Base-by-base conservation (phyloP, 257 asterid species). In the Fraxinus pennsylvanica region DNA sequence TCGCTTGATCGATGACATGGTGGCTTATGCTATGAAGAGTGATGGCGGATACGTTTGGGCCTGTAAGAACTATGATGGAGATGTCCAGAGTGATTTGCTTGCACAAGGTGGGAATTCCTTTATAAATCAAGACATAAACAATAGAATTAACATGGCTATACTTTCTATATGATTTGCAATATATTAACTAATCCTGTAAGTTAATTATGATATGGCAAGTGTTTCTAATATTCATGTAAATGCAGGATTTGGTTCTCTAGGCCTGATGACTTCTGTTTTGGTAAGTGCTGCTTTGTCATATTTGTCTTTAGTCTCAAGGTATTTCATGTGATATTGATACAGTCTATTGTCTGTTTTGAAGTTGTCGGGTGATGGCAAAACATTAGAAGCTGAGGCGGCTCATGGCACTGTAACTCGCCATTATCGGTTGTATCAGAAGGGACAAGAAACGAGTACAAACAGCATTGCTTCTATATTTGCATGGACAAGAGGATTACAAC, bases 41-140 rank as follows among this genome's bases (percentile, higher is more conserved):
- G 97, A 91, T 32, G 98, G 98, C 68, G 98, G 96, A 81, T 92
- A 91, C 80, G 98, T 94, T 79, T 94, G 98, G 98, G 97, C 98
- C 38, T 94, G 98, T 88, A 94, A 94, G 77, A 94, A 94, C 87
- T 94, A 94, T 78, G 98, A 94, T 75, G 98, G 98, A 80, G 98
- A 94, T 78, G 98, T 92, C 50, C 98, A 90, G 77, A 92, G 98
- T 89, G 98, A 94, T 91, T 84, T 94, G 80, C 97, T 94, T 72
- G 98, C 97, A 75, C 98, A 94, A 89, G 98, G 98, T 94, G 98
- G 92, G 86, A 87, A 78, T 71, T 81, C 21, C 71, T 17, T 47
- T 77, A 25, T 27, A 47, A 72, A 59, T 61, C 30, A 17, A 69
- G 29, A 25, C 74, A 21, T 21, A 32, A 43, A 38, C 27, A 33